Conservation (phyloP, 805 yeast genomes). For the Pichia scutulata region DNA sequence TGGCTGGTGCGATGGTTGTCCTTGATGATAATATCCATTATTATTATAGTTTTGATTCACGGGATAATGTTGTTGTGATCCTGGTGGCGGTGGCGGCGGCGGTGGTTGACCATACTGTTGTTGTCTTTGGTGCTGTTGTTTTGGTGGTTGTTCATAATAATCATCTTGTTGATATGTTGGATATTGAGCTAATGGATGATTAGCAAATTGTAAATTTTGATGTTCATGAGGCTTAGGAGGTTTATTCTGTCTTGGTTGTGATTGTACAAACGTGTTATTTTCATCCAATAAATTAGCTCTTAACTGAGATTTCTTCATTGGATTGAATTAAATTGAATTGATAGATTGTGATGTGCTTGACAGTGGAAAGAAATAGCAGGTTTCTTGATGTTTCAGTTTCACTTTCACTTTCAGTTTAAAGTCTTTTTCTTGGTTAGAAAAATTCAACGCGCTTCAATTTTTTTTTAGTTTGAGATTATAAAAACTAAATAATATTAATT, state of each 20-base stretch:
- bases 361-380: not conserved
- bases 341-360: not conserved
- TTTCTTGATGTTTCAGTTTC: not conserved
- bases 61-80: not conserved
- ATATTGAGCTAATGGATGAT: constrained; percentile 1
- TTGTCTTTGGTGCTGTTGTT: not conserved
- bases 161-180: not conserved
- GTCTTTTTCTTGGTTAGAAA: too few relatives aligned
- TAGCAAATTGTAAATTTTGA: not conserved
- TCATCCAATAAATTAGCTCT: constrained; percentile 22
- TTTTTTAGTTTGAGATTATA: too few relatives aligned
- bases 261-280: constrained; percentile 1
- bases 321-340: not conserved
- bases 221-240: not conserved
- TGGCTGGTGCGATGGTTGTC: not conserved
- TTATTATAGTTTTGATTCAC: not conserved
- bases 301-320: constrained; percentile 18
- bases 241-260: not conserved
- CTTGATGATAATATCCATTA: not conserved
- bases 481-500: too few relatives aligned
- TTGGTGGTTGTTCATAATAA: not conserved
- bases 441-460: too few relatives aligned
- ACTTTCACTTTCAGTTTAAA: too few relatives aligned
- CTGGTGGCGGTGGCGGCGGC: not conserved
- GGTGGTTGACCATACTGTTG: constrained; percentile 4